Evolutionary conservation across 2,329 filamentous ascomycete genomes (phyloP).

Genomic region (Didymella segeticola): DNA sequence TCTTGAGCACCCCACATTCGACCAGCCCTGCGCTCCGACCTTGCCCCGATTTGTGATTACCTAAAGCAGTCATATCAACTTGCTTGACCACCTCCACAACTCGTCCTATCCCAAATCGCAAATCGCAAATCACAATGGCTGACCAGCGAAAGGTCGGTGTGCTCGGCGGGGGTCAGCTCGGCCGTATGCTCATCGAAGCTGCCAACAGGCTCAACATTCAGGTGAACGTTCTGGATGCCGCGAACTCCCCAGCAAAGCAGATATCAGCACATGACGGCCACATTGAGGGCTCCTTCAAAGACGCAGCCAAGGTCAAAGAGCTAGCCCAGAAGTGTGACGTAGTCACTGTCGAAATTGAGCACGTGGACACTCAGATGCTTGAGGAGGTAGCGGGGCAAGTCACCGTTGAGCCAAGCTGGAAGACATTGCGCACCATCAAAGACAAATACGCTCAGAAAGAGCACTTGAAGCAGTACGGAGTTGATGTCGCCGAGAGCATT

Average conservation of each 20-base stretch:
- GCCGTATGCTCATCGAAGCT: constrained; percentile 93
- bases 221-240: constrained; percentile 79
- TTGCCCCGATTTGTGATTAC: constrained; percentile 23
- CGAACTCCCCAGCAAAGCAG: constrained; percentile 82
- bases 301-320: constrained; percentile 76
- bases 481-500: constrained; percentile 76
- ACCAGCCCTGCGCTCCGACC: constrained; percentile 26
- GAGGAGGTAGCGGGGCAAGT: constrained; percentile 77
- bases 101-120: background rate
- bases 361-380: constrained; percentile 87
- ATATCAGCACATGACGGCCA: constrained; percentile 77
- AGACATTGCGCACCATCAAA: constrained; percentile 86
- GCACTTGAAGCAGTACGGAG: constrained; percentile 70
- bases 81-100: constrained; percentile 14
- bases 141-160: constrained; percentile 46
- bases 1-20: constrained; percentile 31
- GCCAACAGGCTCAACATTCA: constrained; percentile 79
- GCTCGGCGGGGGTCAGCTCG: constrained; percentile 65
- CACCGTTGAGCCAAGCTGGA: constrained; percentile 79
- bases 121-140: constrained; percentile 28
- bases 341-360: constrained; percentile 93
- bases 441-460: constrained; percentile 93
- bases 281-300: constrained; percentile 86
- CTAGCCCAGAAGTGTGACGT: constrained; percentile 80
- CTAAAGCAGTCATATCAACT: constrained; percentile 28